Evolutionary conservation across 2,329 filamentous ascomycete genomes (phyloP).

Genomic region (Stagonosporopsis tanaceti): DNA sequence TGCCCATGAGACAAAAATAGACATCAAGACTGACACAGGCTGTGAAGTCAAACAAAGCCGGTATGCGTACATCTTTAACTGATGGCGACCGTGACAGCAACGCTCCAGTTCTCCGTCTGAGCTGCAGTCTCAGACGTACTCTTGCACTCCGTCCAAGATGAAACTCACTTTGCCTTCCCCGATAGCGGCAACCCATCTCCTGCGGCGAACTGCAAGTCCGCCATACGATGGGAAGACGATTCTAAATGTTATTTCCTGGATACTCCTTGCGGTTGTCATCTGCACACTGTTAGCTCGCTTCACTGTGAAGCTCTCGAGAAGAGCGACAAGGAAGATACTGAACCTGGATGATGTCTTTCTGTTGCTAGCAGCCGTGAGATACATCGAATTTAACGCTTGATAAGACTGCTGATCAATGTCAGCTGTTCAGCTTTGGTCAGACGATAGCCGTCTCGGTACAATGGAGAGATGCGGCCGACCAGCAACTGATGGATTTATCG

Average conservation of each 20-base stretch:
- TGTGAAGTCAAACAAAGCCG: background rate
- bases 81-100: background rate
- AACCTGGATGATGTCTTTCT: slow-evolving; percentile 38
- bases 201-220: slow-evolving; percentile 22
- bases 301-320: slow-evolving; percentile 36
- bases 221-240: slow-evolving; percentile 27
- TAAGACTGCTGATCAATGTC: background rate
- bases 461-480: slow-evolving; percentile 30
- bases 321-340: slow-evolving; percentile 21
- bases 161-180: background rate
- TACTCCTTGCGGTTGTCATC: slow-evolving; percentile 32
- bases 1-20: slow-evolving; percentile 9
- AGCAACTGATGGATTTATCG: slow-evolving; percentile 21
- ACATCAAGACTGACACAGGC: slow-evolving; percentile 9
- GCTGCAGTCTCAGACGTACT: background rate
- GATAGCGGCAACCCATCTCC: slow-evolving; percentile 13
- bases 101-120: background rate
- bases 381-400: background rate
- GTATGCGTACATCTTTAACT: background rate
- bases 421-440: slow-evolving; percentile 43
- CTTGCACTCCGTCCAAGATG: background rate
- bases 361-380: slow-evolving; percentile 34
- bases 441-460: slow-evolving; percentile 38
- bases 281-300: slow-evolving; percentile 34
- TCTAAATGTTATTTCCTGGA: slow-evolving; percentile 39